phyloP scores from a whole-genome alignment of 257 asterid genomes.

The Solanum gandarillasii region DNA sequence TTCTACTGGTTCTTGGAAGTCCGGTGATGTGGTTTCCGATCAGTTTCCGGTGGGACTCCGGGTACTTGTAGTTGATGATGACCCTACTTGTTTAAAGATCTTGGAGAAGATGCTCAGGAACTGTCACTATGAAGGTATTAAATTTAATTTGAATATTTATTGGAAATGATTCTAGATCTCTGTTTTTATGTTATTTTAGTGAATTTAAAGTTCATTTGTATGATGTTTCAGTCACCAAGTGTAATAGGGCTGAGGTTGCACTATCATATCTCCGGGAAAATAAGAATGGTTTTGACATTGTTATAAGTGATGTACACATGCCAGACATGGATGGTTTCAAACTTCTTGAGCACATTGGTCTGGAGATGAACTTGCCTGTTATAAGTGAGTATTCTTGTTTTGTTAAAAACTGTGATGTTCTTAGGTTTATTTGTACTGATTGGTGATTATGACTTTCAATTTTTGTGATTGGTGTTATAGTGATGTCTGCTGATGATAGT shows the following conservation, averaged over 20 bases:
- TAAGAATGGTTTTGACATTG: constrained; percentile 65
- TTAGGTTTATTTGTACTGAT: neutral
- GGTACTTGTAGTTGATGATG: constrained; percentile 93
- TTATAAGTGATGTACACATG: constrained; percentile 95
- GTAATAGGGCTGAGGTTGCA: constrained; percentile 81
- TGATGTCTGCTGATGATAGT: constrained; percentile 99
- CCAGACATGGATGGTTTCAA: constrained; percentile 98
- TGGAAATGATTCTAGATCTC: neutral
- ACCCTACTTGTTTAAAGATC: constrained; percentile 83
- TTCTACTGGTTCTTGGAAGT: constrained; percentile 26
- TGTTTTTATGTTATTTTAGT: neutral
- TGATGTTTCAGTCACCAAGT: constrained; percentile 50
- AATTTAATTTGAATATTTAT: neutral
- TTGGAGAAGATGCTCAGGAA: constrained; percentile 81
- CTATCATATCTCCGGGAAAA: constrained; percentile 55
- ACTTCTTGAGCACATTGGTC: constrained; percentile 77
- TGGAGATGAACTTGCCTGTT: constrained; percentile 94
- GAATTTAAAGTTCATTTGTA: neutral
- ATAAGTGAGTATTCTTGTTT: constrained; percentile 53
- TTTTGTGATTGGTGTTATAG: constrained; percentile 21
- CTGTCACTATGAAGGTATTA: constrained; percentile 72
- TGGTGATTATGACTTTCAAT: neutral
- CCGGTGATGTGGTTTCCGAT: constrained; percentile 55
- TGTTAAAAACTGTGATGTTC: neutral
- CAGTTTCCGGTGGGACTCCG: constrained; percentile 88